These are phyloP conservation scores for Cucurbita argyrosperma DNA, from an alignment of 306 rosid genomes.

Conservation along the genomic window DNA sequence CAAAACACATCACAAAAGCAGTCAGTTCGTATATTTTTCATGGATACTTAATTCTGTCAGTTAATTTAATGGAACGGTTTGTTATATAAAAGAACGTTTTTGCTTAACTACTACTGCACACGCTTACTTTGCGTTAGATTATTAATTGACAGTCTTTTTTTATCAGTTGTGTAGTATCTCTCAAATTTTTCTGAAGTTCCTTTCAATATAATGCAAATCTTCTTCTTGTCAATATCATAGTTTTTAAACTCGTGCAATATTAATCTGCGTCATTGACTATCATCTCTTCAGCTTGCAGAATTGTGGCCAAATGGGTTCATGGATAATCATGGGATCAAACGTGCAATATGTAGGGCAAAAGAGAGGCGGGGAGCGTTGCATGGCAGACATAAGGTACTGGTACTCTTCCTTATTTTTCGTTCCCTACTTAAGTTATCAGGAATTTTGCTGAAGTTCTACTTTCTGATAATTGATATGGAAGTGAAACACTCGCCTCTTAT, in stretches of 20 bases:
- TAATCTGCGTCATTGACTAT: not conserved
- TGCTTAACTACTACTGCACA: not conserved
- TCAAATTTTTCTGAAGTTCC: not conserved
- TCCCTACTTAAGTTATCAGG: not conserved
- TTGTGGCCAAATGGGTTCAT: conserved; percentile 90
- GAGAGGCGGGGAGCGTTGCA: conserved; percentile 65
- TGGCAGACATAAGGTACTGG: conserved; percentile 49
- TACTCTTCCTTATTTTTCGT: not conserved
- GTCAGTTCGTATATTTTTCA: not conserved
- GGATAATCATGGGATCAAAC: conserved; percentile 97
- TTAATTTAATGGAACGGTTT: not conserved
- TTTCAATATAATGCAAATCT: not conserved
- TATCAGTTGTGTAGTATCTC: not conserved
- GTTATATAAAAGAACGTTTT: not conserved
- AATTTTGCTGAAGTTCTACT: not conserved
- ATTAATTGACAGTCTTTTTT: not conserved
- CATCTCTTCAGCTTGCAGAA: conserved; percentile 58
- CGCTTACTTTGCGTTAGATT: not conserved
- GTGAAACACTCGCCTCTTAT: not conserved
- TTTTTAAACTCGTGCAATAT: not conserved
- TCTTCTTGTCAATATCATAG: not conserved
- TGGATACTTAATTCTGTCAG: not conserved
- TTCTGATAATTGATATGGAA: not conserved
- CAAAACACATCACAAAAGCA: not conserved
- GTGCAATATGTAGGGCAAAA: conserved; percentile 82